Percentiles rank a stretch among this genome's conserved stretches.
Conservation (phyloP, 345 rosid species). For the Melastoma malabathricum region DNA sequence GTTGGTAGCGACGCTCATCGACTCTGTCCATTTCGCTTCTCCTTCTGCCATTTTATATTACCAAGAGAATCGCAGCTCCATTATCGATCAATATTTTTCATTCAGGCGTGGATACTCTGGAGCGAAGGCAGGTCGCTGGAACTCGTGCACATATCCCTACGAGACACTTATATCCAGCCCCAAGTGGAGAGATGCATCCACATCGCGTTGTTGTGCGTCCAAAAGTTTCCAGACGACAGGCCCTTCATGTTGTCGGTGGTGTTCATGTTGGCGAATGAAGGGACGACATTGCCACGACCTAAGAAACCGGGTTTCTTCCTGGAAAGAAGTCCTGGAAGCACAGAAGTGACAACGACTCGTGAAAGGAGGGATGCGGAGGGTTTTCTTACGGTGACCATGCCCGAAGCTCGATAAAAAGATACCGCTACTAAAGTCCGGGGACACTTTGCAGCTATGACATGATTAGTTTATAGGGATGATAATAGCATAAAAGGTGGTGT, state of each 20-base stretch:
- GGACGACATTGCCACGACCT: constrained; percentile 10
- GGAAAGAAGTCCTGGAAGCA: neutral
- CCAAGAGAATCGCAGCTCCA: no score
- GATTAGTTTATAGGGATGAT: no score
- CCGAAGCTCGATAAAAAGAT: neutral
- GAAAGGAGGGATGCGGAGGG: constrained; percentile 8
- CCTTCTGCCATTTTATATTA: no score
- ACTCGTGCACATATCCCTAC: constrained; percentile 8
- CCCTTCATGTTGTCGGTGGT: constrained; percentile 14
- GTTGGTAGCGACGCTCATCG: neutral
- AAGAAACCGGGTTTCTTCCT: constrained; percentile 13
- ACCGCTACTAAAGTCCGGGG: neutral
- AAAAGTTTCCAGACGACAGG: constrained; percentile 14
- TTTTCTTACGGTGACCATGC: constrained; percentile 7
- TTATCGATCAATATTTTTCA: no score
- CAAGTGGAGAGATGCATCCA: constrained; percentile 8
- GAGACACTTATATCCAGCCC: neutral
- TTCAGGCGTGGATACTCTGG: constrained; percentile 20
- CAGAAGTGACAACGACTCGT: neutral
- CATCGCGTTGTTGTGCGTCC: constrained; percentile 14
- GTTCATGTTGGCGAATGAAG: constrained; percentile 14
- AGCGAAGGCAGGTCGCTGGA: constrained; percentile 4
- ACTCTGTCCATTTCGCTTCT: no score
- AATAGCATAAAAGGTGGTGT: no score
- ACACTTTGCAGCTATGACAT: neutral